These are phyloP conservation scores for Pythium chondricola DNA, from an alignment of 352 stramenopile species.

Conservation along the genomic window DNA sequence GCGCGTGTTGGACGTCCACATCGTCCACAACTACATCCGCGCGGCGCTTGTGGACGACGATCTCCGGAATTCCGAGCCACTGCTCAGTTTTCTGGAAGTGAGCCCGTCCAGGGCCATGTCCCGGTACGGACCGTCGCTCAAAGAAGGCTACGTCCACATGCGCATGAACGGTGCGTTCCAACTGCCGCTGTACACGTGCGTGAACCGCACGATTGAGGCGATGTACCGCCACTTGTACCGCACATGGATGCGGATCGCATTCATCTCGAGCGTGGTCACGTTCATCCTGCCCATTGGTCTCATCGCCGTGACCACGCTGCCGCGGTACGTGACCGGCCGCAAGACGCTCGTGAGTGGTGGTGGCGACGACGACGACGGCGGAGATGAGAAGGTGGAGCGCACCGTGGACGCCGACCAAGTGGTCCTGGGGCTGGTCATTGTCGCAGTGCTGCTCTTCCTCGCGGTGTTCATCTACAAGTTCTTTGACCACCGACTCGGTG, in stretches of 20 bases:
- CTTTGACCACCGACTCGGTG: slow-evolving; percentile 79
- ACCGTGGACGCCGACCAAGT: slow-evolving; percentile 44
- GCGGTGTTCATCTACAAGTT: slow-evolving; percentile 85
- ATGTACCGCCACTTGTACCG: slow-evolving; percentile 82
- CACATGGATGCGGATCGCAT: slow-evolving; percentile 82
- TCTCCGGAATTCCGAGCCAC: slow-evolving; percentile 64
- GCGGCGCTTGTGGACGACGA: slow-evolving; percentile 52
- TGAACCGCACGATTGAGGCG: slow-evolving; percentile 76
- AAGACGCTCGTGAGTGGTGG: slow-evolving; percentile 45
- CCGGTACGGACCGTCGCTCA: slow-evolving; percentile 68
- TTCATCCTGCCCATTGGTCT: slow-evolving; percentile 77
- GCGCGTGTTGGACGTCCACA: slow-evolving; percentile 55
- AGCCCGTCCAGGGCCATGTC: slow-evolving; percentile 71
- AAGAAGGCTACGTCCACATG: slow-evolving; percentile 88
- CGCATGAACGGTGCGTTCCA: slow-evolving; percentile 85
- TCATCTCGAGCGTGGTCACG: slow-evolving; percentile 72
- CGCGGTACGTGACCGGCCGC: slow-evolving; percentile 56
- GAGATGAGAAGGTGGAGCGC: no score
- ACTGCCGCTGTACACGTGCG: slow-evolving; percentile 78
- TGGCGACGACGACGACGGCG: slow-evolving; percentile 27
- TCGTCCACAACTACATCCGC: slow-evolving; percentile 74
- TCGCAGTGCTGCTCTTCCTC: slow-evolving; percentile 55
- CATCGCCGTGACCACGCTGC: slow-evolving; percentile 64
- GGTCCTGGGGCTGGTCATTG: slow-evolving; percentile 45
- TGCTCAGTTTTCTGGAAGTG: slow-evolving; percentile 78